A percentile compares a stretch with the other conserved stretches of the same genome.
phyloP scores from a whole-genome alignment of 2,329 filamentous ascomycete genomes.

The Monosporascus sp. region DNA sequence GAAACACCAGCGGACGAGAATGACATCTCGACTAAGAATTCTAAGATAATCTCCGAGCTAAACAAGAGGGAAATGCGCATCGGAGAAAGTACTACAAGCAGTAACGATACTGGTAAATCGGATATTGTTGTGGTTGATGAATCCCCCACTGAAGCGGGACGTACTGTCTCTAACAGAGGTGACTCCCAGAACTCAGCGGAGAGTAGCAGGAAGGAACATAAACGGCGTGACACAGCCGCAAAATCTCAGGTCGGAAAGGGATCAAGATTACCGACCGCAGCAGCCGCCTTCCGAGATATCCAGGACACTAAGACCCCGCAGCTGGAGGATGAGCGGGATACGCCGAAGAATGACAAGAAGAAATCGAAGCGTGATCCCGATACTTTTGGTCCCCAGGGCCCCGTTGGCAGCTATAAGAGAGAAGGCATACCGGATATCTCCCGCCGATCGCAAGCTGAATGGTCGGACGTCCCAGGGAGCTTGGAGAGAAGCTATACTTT shows the following conservation, averaged over 20 bases:
- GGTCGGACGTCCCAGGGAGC: constrained; percentile 1
- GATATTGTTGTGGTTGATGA: constrained; percentile 15
- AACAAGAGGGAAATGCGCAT: constrained; percentile 31
- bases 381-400: not conserved
- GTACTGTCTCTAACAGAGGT: constrained; percentile 24
- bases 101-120: constrained; percentile 18
- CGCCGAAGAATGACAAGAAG: constrained; percentile 5
- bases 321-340: constrained; percentile 7
- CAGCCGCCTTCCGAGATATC: constrained; percentile 9
- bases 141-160: constrained; percentile 5
- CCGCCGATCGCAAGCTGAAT: constrained; percentile 4
- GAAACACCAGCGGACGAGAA: constrained; percentile 36
- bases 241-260: constrained; percentile 16
- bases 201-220: constrained; percentile 34
- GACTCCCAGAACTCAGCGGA: constrained; percentile 21
- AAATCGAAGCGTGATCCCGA: constrained; percentile 3
- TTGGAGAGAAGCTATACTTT: constrained; percentile 23
- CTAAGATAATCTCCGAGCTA: constrained; percentile 19
- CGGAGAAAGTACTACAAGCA: constrained; percentile 32
- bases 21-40: constrained; percentile 17
- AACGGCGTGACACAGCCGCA: constrained; percentile 38
- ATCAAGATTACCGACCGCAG: constrained; percentile 8
- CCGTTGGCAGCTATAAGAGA: not conserved
- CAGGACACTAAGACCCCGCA: constrained; percentile 4
- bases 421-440: not conserved